These are phyloP conservation scores for Ceratobasidium sp. DNA, from an alignment of 1,284 basidiomycete genomes.

Conservation along the genomic window DNA sequence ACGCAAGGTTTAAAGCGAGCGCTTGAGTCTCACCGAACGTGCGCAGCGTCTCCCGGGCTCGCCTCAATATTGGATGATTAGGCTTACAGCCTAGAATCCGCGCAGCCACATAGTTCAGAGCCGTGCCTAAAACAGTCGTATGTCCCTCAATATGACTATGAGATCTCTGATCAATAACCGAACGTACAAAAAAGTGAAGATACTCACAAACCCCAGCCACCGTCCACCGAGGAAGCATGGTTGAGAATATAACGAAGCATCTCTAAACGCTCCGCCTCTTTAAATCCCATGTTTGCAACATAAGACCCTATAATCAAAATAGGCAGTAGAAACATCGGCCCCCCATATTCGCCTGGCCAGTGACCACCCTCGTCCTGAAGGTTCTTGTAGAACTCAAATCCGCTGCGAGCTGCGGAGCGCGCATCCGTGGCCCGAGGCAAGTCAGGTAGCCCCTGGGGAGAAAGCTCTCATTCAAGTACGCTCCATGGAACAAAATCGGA, in stretches of 20 bases:
- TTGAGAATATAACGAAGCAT: constrained; percentile 92
- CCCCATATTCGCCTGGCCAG: constrained; percentile 91
- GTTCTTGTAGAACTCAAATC: constrained; percentile 88
- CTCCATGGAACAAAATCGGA: constrained; percentile 42
- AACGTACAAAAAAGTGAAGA: no score
- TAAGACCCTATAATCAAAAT: constrained; percentile 94
- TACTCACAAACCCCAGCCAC: constrained; percentile 93
- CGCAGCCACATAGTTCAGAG: constrained; percentile 88
- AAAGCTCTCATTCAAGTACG: constrained; percentile 12
- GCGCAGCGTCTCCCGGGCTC: constrained; percentile 80
- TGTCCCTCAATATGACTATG: constrained; percentile 93
- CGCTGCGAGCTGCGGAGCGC: constrained; percentile 83
- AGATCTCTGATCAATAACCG: no score
- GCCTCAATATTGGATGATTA: constrained; percentile 82
- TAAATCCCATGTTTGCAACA: constrained; percentile 81
- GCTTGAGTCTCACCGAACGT: constrained; percentile 68
- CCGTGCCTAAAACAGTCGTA: constrained; percentile 94
- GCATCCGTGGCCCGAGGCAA: constrained; percentile 72
- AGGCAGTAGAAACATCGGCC: constrained; percentile 93
- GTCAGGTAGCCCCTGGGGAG: constrained; percentile 69
- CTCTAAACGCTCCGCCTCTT: constrained; percentile 83
- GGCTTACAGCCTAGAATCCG: constrained; percentile 85
- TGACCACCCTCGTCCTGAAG: constrained; percentile 94
- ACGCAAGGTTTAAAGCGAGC: background rate
- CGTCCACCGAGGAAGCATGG: constrained; percentile 75